Percentiles rank a stretch among this genome's conserved stretches.
Conservation (phyloP, 257 asterid genomes). For the Petunia secreta region DNA sequence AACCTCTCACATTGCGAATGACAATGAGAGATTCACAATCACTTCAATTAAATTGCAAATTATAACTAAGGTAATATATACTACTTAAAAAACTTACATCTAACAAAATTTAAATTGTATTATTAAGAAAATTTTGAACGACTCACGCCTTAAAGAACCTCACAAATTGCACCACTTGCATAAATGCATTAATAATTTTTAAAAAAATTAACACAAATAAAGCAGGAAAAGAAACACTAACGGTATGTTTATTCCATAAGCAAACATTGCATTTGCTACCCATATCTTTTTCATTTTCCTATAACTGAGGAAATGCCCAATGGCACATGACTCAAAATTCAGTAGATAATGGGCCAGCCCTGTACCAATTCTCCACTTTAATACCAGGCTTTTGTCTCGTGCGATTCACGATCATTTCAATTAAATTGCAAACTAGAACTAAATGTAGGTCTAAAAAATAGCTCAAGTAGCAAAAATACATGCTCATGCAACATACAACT, state of each 20-base stretch:
- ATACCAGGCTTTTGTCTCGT: too few species aligned
- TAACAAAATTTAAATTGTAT: background rate
- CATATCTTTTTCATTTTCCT: too few species aligned
- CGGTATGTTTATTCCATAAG: too few species aligned
- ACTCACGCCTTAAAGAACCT: constrained; percentile 3
- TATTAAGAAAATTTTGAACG: background rate
- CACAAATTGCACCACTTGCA: constrained; percentile 19
- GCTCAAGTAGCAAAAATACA: too few species aligned
- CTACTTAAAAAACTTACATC: background rate
- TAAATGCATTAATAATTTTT: background rate
- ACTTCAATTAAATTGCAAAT: background rate
- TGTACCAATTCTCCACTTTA: too few species aligned
- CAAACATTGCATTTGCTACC: too few species aligned
- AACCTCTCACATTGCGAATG: background rate
- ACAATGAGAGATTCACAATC: background rate
- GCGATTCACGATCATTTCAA: background rate
- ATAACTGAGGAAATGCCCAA: too few species aligned
- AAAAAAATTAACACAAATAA: background rate
- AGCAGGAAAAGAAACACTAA: background rate
- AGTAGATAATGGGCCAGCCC: too few species aligned
- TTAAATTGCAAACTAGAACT: background rate
- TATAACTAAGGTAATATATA: background rate
- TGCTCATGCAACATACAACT: too few species aligned
- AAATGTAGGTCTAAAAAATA: background rate
- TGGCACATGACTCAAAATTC: too few species aligned